phyloP scores from a whole-genome alignment of 441 rosid species.

The Biscutella auriculata region DNA sequence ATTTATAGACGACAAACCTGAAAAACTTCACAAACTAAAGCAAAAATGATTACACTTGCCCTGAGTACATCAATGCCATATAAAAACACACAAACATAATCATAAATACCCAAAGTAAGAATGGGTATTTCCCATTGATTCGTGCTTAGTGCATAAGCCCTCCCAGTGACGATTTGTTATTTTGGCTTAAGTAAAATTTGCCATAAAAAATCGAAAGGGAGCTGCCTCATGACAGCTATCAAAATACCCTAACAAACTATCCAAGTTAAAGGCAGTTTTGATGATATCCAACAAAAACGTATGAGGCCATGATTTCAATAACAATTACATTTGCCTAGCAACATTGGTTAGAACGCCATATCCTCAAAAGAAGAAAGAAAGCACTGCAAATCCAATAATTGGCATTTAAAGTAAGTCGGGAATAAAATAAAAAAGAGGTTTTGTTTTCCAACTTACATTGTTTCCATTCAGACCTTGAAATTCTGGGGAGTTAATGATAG shows the following conservation, averaged over 20 bases:
- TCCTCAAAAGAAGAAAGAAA: neutral
- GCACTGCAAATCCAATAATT: neutral
- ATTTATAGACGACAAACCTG: neutral
- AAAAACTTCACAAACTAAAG: neutral
- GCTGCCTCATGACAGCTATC: neutral
- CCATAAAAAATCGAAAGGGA: neutral
- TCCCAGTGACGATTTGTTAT: neutral
- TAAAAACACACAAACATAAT: neutral
- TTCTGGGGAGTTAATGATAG: constrained; percentile 79
- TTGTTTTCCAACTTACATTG: constrained; percentile 32
- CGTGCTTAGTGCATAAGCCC: neutral
- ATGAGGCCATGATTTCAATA: neutral
- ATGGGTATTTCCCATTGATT: neutral
- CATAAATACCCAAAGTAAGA: neutral
- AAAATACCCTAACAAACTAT: neutral
- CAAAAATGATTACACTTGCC: neutral
- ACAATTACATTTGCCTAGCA: neutral
- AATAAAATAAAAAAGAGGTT: neutral
- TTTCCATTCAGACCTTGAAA: constrained; percentile 78
- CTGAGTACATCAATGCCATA: neutral
- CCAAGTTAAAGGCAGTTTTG: neutral
- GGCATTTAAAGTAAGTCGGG: neutral
- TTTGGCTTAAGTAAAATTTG: neutral
- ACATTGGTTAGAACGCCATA: neutral
- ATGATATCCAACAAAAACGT: neutral